Base-by-base conservation (phyloP, 2,329 filamentous ascomycete genomes). In the Hypoxylon sp. region DNA sequence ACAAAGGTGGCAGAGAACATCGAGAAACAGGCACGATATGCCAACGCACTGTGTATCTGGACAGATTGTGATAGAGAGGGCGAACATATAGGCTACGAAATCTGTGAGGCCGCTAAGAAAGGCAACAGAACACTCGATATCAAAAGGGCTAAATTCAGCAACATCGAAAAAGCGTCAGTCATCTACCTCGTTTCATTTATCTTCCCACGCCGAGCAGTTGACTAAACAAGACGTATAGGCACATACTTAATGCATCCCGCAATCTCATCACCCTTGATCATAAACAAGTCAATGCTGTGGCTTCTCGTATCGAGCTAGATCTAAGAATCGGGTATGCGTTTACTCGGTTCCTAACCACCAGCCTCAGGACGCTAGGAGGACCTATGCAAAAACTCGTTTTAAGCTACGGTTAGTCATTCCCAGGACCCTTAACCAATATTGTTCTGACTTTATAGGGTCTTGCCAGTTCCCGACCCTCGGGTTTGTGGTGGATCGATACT, bases 1-100 rank as follows among this genome's bases (percentile, higher is more conserved):
- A 86, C 86, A 63, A 75, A 80, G 1, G 88, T 99, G 57, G 91
- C 92, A 7, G 80, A 86, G 21, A 99, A 99, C 67, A 94, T 99
- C 64, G 83, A 87, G 61, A 75, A 81, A 1, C 87, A 96, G 70
- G 93, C 94, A 12, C 81, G 81, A 53, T 81, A 82, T 67, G 80
- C 86, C n/a, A 82, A 79, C 46, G 84, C 87, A 8, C 78, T 99
- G 21, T 93, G 95, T 71, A 97, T 99, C 63, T 99, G 94, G 94
- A 99, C 94, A 0, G 94, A 99, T 79, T 97, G 94, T 72, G 94
- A 99, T 77, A 86, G 92, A 46, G 94, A 99, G 78, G 94, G 94
- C 25, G 94, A 99, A 70, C 89, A 97, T 67, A 99, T 99, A 61
- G 94, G 94, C 5, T 81, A 88, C 27, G 93, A 99, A 70, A 93